These are phyloP conservation scores for button mushroom (Agaricus bisporus) DNA, from an alignment of 768 basidiomycete genomes.

Conservation along the genomic window DNA sequence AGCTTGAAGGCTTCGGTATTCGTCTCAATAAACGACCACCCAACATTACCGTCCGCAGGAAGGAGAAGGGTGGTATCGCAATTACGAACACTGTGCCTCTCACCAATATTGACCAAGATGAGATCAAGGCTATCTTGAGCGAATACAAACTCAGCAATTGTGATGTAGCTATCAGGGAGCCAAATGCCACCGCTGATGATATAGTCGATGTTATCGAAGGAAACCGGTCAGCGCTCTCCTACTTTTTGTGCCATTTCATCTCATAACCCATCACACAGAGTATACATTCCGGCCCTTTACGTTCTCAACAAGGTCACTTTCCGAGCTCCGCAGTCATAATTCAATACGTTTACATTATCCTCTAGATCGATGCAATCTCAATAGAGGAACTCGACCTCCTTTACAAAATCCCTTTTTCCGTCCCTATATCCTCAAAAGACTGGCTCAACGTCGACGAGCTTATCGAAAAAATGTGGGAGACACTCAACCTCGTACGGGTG, in stretches of 20 bases:
- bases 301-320: constrained; percentile 75
- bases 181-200: constrained; percentile 90
- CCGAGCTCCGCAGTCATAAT: background rate
- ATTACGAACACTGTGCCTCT: constrained; percentile 97
- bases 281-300: constrained; percentile 91
- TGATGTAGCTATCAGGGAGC: constrained; percentile 90
- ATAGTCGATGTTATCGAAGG: constrained; percentile 97
- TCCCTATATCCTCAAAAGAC: constrained; percentile 88
- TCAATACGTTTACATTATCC: background rate
- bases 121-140: constrained; percentile 90
- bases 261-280: constrained; percentile 36
- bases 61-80: constrained; percentile 89
- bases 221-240: constrained; percentile 55
- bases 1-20: constrained; percentile 98
- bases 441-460: constrained; percentile 98
- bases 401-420: constrained; percentile 94
- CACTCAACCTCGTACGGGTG: constrained; percentile 87
- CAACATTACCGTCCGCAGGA: constrained; percentile 73
- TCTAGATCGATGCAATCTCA: constrained; percentile 91
- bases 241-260: background rate
- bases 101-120: constrained; percentile 91
- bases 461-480: constrained; percentile 88
- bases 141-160: constrained; percentile 90
- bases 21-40: constrained; percentile 94
- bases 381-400: constrained; percentile 96